Evolutionary conservation across 495 filamentous ascomycete genomes (phyloP), one percentile per base, ranked within the genome.

Genomic region (Recurvomyces mirabilis): DNA sequence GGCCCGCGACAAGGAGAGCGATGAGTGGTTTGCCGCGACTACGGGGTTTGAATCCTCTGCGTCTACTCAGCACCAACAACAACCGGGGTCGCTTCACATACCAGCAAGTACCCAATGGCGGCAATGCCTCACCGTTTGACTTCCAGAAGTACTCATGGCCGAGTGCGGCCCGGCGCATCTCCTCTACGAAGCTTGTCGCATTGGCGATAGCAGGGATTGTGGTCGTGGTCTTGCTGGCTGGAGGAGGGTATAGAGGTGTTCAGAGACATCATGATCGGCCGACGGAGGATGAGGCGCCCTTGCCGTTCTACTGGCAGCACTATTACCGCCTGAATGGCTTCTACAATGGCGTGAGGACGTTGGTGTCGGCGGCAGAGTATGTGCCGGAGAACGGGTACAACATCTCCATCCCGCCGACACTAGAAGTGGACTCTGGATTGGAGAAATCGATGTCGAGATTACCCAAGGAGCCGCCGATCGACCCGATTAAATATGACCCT

Each of bases 401-500:
- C 26, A 32, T 23, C 19, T 25, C 50, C 10, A 13, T 45, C 5
- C 47, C 47, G 18, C 23, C 44, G n/a, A 30, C 19, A 23, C 11
- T 29, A n/a, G 1, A 14, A 23, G 25, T 33, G 15, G n/a, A 26
- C 20, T 1, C 11, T 7, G 7, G 26, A n/a, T 29, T 29, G 26
- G 28, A 44, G 26, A 11, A 26, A 19, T n/a, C 2, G 7, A 14
- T 19, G 24, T 19, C 49, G 52, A 49, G 33, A 32, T 19, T 57
- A 19, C 29, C 20, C 46, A 24, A 51, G 38, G 42, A 55, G 38
- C 62, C 60, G 14, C 56, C 60, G 6, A 23, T 66, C 15, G 55
- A 63, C 28, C 62, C 62, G 18, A 38, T 60, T 9, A 22, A 30
- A 37, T 65, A 58, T 57, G 58, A 60, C 33, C 64, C 64, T 7